Percentiles rank a stretch among this genome's conserved stretches.
Conservation (phyloP, 768 basidiomycete species). For the Tremella fuciformis region DNA sequence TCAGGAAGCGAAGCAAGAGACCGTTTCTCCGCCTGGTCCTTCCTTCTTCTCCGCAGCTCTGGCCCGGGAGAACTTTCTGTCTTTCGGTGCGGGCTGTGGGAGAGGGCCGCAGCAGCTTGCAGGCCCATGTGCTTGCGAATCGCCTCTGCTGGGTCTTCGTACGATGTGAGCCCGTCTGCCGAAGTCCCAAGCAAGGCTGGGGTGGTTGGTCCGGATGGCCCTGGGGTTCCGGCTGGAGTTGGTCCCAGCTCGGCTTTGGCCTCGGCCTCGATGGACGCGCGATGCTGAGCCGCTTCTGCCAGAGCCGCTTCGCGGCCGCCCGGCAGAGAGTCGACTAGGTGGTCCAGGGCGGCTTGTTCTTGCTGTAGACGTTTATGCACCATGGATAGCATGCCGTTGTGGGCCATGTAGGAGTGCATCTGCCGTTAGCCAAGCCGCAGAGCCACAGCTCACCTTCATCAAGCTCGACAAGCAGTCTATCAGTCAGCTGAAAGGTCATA, state of each 20-base stretch:
- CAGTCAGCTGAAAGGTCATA: constrained; percentile 35
- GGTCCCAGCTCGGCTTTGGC: constrained; percentile 2
- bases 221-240: constrained; percentile 30
- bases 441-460: constrained; percentile 50
- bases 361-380: constrained; percentile 40
- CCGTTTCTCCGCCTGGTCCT: constrained; percentile 13
- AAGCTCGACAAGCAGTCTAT: constrained; percentile 69
- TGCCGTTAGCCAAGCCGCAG: constrained; percentile 53
- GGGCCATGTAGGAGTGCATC: constrained; percentile 88
- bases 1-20: constrained; percentile 26
- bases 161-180: constrained; percentile 19
- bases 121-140: constrained; percentile 17
- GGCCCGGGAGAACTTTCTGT: neutral
- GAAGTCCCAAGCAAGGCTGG: constrained; percentile 4
- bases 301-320: constrained; percentile 38
- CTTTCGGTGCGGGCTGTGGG: neutral
- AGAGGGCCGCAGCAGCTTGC: neutral
- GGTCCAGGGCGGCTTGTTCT: constrained; percentile 55
- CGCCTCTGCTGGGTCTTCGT: constrained; percentile 23
- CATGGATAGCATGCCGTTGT: constrained; percentile 78
- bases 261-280: constrained; percentile 28
- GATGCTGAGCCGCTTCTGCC: constrained; percentile 24
- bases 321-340: constrained; percentile 26
- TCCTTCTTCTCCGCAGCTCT: constrained; percentile 13
- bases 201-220: constrained; percentile 1